Base-by-base conservation (phyloP, 169 alveolate species). In the Cryptosporidium parvum region DNA sequence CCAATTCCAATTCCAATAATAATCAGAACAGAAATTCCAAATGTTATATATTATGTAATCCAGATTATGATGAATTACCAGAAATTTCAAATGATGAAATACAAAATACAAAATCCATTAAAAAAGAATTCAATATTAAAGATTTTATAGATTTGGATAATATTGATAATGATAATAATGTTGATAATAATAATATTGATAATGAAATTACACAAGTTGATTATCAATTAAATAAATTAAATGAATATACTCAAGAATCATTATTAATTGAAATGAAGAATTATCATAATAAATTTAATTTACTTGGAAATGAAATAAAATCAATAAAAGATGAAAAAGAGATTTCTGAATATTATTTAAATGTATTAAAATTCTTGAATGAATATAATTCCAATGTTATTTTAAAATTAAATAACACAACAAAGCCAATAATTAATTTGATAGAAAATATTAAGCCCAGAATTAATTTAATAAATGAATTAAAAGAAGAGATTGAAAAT, bases 31-130 rank as follows among this genome's bases (percentile, higher is more conserved):
- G 18, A 18, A n/a, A 68, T 35, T 33, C 14, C 0, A 39, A 69
- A 6, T 2, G 18, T 51, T 23, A 51, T 14, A 29, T 51, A 45
- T 58, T 73, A 59, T 12, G 52, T n/a, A 73, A 59, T 73, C 52
- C 70, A 53, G 52, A 56, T 14, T 73, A 56, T 56, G 86, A 73
- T 26, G 72, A 73, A n/a, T 26, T 73, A 9, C 86, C 86, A 37
- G 52, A 52, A 53, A 18, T 56, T 1, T 4, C 53, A 1, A n/a
- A 29, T 23, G 18, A 18, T 5, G 72, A 56, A 0, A 5, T 73
- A 14, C 37, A 37, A 29, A 18, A 14, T 2, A 73, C 37, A 33
- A 58, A 56, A 53, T 33, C 61, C 1, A 18, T 42, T 4, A 73
- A n/a, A 31, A 73, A 21, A 56, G 58, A 73, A 7, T 73, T 56